Evolutionary conservation across 768 basidiomycete genomes (phyloP).

Genomic region (Mrakia hoshinonis): DNA sequence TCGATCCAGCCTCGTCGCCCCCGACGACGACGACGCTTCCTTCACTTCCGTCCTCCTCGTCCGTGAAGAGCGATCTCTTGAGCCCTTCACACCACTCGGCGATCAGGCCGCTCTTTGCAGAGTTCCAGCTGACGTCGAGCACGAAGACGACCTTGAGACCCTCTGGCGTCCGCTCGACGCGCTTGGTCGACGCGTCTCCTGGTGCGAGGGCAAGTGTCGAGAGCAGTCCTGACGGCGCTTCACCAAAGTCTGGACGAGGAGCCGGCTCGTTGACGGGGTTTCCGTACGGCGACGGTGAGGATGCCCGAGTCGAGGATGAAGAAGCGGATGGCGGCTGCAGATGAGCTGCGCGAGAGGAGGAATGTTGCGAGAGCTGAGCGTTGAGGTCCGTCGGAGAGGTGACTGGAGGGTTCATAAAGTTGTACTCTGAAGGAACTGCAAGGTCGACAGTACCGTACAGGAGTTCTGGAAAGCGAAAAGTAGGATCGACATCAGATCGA

Average conservation of each 20-base stretch:
- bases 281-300: slow-evolving; percentile 46
- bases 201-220: slow-evolving; percentile 29
- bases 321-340: slow-evolving; percentile 32
- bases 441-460: slow-evolving; percentile 89
- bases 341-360: slow-evolving; percentile 6
- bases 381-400: slow-evolving; percentile 32
- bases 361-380: slow-evolving; percentile 36
- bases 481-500: neutral
- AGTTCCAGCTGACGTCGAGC: slow-evolving; percentile 68
- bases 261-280: slow-evolving; percentile 21
- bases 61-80: slow-evolving; percentile 57
- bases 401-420: slow-evolving; percentile 50
- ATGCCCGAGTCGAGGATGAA: slow-evolving; percentile 32
- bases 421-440: slow-evolving; percentile 69
- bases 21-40: slow-evolving; percentile 31
- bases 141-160: slow-evolving; percentile 75
- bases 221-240: slow-evolving; percentile 30
- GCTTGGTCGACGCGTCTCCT: neutral
- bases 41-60: slow-evolving; percentile 43
- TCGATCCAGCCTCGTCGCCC: slow-evolving; percentile 24
- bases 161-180: slow-evolving; percentile 33
- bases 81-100: slow-evolving; percentile 57
- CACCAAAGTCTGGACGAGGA: slow-evolving; percentile 21
- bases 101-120: slow-evolving; percentile 62
- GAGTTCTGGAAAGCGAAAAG: slow-evolving; percentile 54